Base-by-base conservation (phyloP, 2,329 filamentous ascomycete genomes). In the Epichloe baconii region DNA sequence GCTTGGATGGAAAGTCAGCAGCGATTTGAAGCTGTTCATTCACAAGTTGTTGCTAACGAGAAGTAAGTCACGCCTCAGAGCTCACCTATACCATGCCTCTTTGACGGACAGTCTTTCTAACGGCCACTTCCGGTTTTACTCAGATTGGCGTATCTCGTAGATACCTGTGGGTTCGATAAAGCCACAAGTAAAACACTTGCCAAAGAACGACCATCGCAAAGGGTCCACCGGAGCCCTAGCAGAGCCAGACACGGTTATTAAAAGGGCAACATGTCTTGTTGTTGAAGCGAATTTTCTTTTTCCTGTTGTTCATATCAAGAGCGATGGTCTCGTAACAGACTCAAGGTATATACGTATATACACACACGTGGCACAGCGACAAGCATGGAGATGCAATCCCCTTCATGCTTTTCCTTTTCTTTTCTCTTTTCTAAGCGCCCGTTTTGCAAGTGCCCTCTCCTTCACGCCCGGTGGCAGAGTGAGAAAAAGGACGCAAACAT, bases 1-100 rank as follows among this genome's bases (percentile, higher is more conserved):
- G 78, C 79, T 15, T 88, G 84, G 82, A 83, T 86, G 61, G 77
- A 81, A 59, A 87, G 85, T 63, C 82, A 88, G 65, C 75, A 84
- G 57, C 77, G 81, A 55, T 91, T 94, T 66, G 81, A 86, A 60
- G 77, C 79, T 54, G 77, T 88, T 62, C 84, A 83, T 68, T 75
- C 77, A 61, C 75, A 77, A 62, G 77, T 89, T 63, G 78, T 80
- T 44, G 76, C 74, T 48, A 82, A 85, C 59, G 86, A 88, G 59
- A 91, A 86, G 89, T 95, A 70, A 78, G 83, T 49, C 14, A 23
- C 6, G 19, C 6, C 21, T 3, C 14, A 17, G 26, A 4, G 6
- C 2, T n/a, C 26, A 11, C 17, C 17, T 15, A 2, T 31, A 41
- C 17, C 14, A 36, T 48, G 8, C 15, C 7, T 42, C 15, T 21